Evolutionary conservation across 2,329 filamentous ascomycete species (phyloP).

Genomic region (Epichloe aotearoae): DNA sequence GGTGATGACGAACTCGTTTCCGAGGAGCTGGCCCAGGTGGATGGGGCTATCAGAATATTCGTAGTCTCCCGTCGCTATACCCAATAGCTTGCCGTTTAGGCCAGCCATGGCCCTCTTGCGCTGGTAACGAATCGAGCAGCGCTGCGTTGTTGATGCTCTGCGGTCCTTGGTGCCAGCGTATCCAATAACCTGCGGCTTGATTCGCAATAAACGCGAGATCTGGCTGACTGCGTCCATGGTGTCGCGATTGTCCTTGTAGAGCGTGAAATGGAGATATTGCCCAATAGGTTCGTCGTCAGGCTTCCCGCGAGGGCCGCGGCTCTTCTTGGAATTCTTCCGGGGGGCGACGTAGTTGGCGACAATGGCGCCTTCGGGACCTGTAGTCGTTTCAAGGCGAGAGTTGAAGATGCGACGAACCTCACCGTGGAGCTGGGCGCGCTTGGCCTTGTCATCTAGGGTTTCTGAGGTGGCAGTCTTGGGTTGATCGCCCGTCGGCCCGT

Average conservation of each 20-base stretch:
- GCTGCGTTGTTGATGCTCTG: constrained; percentile 72
- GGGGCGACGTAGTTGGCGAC: constrained; percentile 52
- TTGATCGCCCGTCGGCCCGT: constrained; percentile 15
- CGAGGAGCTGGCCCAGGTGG: constrained; percentile 68
- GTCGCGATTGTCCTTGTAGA: constrained; percentile 95
- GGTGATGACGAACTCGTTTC: constrained; percentile 89
- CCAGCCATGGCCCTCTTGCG: constrained; percentile 46
- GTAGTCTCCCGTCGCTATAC: constrained; percentile 64
- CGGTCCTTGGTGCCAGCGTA: constrained; percentile 83
- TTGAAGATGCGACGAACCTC: constrained; percentile 67
- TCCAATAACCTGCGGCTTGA: constrained; percentile 60
- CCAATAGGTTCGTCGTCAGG: constrained; percentile 33
- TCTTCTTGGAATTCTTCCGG: constrained; percentile 20
- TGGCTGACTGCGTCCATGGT: constrained; percentile 83
- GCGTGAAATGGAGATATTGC: constrained; percentile 76
- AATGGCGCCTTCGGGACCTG: constrained; percentile 42
- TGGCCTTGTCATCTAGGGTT: constrained; percentile 29
- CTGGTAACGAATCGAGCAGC: constrained; percentile 50
- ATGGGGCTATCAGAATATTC: constrained; percentile 59
- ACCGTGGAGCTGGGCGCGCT: constrained; percentile 37
- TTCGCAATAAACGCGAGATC: constrained; percentile 58
- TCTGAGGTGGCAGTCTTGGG: constrained; percentile 25
- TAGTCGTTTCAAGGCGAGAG: constrained; percentile 65
- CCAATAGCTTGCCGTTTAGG: constrained; percentile 50
- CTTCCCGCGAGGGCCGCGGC: constrained; percentile 13